Evolutionary conservation across 2,329 filamentous ascomycete species (phyloP).

Genomic region (Clarireedia hainanense): DNA sequence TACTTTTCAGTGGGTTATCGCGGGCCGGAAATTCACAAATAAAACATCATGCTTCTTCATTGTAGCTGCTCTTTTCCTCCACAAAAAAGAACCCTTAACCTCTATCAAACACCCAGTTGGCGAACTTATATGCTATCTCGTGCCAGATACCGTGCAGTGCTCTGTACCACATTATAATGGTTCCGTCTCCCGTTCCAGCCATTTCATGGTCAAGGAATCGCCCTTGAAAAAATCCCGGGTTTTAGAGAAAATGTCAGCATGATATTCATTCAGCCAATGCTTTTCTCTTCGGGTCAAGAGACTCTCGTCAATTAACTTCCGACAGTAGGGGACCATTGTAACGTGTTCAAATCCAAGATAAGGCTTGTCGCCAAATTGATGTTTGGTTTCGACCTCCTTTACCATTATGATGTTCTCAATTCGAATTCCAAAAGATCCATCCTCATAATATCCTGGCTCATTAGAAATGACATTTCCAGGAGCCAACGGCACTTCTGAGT

Average conservation of each 20-base stretch:
- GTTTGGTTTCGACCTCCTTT: constrained; percentile 74
- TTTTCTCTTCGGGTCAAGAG: constrained; percentile 69
- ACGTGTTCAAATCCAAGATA: constrained; percentile 95
- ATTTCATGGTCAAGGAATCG: constrained; percentile 64
- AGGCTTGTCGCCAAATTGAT: constrained; percentile 88
- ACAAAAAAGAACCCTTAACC: too few species aligned
- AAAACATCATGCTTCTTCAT: too few species aligned
- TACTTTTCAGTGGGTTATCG: too few species aligned
- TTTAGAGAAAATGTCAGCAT: constrained; percentile 73
- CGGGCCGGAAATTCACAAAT: too few species aligned
- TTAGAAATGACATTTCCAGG: constrained; percentile 95
- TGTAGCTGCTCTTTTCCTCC: too few species aligned
- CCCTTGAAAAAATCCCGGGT: constrained; percentile 68
- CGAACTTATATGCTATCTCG: neutral
- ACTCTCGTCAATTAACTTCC: constrained; percentile 70
- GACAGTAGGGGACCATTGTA: constrained; percentile 92
- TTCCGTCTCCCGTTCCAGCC: constrained; percentile 82
- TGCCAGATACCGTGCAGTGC: neutral
- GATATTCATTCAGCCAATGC: constrained; percentile 81
- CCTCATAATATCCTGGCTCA: constrained; percentile 95
- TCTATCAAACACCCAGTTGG: neutral
- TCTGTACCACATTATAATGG: constrained; percentile 30
- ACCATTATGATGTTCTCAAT: constrained; percentile 96
- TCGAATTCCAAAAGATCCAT: constrained; percentile 87
- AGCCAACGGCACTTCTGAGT: constrained; percentile 80